Conservation (phyloP, 179 eudicot genomes). For the Gypsophila paniculata region DNA sequence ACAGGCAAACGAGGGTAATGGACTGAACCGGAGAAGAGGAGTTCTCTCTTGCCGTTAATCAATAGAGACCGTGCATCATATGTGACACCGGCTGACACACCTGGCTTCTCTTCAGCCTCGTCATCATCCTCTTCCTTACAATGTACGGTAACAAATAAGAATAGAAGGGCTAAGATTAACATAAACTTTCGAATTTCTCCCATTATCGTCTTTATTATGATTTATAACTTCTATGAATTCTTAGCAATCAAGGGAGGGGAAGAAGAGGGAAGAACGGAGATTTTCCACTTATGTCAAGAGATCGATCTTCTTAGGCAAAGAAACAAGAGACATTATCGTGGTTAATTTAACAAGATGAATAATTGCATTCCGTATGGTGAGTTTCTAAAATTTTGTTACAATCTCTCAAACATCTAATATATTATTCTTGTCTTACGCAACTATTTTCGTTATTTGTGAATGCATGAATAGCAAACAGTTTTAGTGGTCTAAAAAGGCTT, state of each 20-base stretch:
- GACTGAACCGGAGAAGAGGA: constrained; percentile 70
- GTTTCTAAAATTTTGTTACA: neutral
- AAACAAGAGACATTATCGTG: constrained; percentile 6
- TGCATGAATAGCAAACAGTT: constrained; percentile 6
- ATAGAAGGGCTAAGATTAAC: constrained; percentile 20
- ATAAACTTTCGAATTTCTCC: constrained; percentile 11
- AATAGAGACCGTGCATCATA: constrained; percentile 64
- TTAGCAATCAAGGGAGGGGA: neutral
- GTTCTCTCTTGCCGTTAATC: constrained; percentile 51
- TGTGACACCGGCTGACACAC: constrained; percentile 28
- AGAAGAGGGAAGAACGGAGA: neutral
- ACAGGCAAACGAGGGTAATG: constrained; percentile 75
- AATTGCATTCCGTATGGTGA: neutral
- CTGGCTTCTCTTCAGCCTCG: constrained; percentile 15
- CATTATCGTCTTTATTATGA: constrained; percentile 19
- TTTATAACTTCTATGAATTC: neutral
- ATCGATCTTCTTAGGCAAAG: neutral
- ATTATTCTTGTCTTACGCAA: neutral
- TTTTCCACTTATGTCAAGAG: neutral
- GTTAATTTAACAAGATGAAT: neutral
- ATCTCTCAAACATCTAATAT: constrained; percentile 3
- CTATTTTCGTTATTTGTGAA: constrained; percentile 10
- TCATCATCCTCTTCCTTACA: constrained; percentile 17
- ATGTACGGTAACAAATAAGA: constrained; percentile 19
- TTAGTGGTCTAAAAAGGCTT: constrained; percentile 22